Conservation (phyloP, 2,329 filamentous ascomycete genomes). For the Epichloe uncinata region DNA sequence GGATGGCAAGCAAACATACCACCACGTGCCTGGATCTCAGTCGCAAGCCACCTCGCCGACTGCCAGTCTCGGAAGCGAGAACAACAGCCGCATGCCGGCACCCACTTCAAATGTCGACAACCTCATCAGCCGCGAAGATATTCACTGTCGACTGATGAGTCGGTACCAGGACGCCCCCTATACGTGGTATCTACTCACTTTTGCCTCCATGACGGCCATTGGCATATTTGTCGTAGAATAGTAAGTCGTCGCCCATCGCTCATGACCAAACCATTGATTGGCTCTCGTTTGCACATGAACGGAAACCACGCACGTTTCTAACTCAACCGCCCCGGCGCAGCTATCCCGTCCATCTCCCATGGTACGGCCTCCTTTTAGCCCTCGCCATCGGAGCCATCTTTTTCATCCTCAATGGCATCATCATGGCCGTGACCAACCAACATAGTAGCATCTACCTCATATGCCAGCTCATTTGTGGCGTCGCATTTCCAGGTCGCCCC, state of each 20-base stretch:
- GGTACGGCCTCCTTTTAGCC: conserved; percentile 73
- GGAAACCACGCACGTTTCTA: neutral
- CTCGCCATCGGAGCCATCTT: conserved; percentile 66
- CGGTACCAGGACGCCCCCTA: conserved; percentile 71
- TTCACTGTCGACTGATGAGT: conserved; percentile 74
- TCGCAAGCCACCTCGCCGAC: conserved; percentile 10
- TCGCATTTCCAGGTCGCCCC: conserved; percentile 68
- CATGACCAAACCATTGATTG: neutral
- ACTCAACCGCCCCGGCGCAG: conserved; percentile 21
- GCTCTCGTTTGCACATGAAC: no score
- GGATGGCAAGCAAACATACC: conserved; percentile 36
- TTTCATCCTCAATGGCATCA: conserved; percentile 83
- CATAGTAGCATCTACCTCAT: conserved; percentile 79
- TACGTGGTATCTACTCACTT: conserved; percentile 67
- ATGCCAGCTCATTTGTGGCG: conserved; percentile 73
- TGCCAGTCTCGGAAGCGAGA: conserved; percentile 9
- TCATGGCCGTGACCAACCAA: conserved; percentile 87
- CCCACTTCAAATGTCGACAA: conserved; percentile 33
- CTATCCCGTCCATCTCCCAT: conserved; percentile 70
- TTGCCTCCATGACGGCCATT: conserved; percentile 60
- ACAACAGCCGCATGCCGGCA: conserved; percentile 15
- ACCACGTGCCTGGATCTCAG: conserved; percentile 28
- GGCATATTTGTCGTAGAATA: conserved; percentile 80
- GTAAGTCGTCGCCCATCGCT: conserved; percentile 30
- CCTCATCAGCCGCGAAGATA: conserved; percentile 60